Evolutionary conservation across 768 basidiomycete genomes (phyloP).

Genomic region (Tremella mesenterica): DNA sequence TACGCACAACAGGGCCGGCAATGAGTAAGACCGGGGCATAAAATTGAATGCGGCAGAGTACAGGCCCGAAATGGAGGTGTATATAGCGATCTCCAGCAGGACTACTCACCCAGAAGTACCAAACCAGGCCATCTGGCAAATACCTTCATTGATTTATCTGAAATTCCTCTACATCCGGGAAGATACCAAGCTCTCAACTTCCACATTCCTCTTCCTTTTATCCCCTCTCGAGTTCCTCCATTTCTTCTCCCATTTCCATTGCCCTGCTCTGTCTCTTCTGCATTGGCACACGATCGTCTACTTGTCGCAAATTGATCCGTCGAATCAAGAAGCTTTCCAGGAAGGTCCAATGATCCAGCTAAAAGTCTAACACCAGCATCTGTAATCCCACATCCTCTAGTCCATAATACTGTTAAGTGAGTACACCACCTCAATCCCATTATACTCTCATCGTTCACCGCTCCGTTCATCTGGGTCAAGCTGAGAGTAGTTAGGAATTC

Average conservation of each 20-base stretch:
- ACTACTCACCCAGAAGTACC: slow-evolving; percentile 25
- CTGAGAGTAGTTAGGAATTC: slow-evolving; percentile 25
- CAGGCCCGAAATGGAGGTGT: not conserved
- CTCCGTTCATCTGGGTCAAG: slow-evolving; percentile 14
- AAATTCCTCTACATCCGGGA: slow-evolving; percentile 17
- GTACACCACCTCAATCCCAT: slow-evolving; percentile 22
- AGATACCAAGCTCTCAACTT: slow-evolving; percentile 25
- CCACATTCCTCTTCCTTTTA: slow-evolving; percentile 25
- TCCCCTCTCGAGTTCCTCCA: no score
- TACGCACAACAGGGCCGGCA: not conserved
- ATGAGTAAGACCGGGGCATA: not conserved
- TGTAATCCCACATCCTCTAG: slow-evolving; percentile 21
- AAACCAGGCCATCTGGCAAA: slow-evolving; percentile 35
- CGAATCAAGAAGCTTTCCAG: no score
- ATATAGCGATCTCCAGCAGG: not conserved
- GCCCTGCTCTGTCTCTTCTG: no score
- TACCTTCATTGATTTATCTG: slow-evolving; percentile 19
- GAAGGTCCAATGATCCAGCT: slow-evolving; percentile 23
- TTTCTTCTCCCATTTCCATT: no score
- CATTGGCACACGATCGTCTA: no score
- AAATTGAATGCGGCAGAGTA: not conserved
- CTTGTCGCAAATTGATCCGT: no score
- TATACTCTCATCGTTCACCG: slow-evolving; percentile 21
- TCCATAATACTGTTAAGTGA: slow-evolving; percentile 27
- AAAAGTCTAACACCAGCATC: slow-evolving; percentile 23